Evolutionary conservation across 2,329 filamentous ascomycete genomes (phyloP), one percentile per base, ranked within the genome.

Genomic region (Monosporascus ibericus): DNA sequence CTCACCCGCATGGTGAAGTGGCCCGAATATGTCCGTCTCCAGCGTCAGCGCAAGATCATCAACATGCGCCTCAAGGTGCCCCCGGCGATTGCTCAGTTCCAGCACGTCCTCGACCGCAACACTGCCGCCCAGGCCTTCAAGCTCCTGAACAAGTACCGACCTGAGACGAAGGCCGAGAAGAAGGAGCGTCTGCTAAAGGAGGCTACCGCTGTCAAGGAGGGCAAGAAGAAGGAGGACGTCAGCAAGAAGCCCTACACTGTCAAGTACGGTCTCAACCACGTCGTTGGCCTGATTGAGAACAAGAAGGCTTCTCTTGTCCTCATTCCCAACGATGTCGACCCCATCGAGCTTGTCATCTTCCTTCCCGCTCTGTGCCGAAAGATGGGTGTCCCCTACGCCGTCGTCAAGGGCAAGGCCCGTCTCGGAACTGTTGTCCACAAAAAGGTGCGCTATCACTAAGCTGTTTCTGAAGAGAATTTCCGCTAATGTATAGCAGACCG

Each of bases 211-310:
- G 85, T 99, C 75, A 86, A 91, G 75, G 92, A 97, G 78, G 94
- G 95, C 77, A 96, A 97, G 89, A 99, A 97, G 89, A 97, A 97
- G 89, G 95, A 99, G 85, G 92, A 96, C 70, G 92, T 95, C 74
- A 90, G 85, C 88, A 97, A 97, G 90, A 99, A 99, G 89, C 94
- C 94, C 70, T 99, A 96, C 80, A 80, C 88, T 64, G 92, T 94
- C 84, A 99, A 99, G 87, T 99, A 96, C 79, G 94, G 94, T 81
- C 87, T 99, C 70, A 99, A 99, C 88, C 94, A 99, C 84, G 94
- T 99, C 63, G 91, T 96, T 64, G 91, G 90, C 64, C 84, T 96
- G 67, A 89, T 96, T 68, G 91, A 96, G 87, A 96, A 96, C 85
- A 99, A 99, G 90, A 99, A 99, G 88, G 92, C 94, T 63, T 86